A percentile compares a stretch with the other conserved stretches of the same genome.
phyloP scores from a whole-genome alignment of 805 yeast species.

The Cyberlindnera meyerae region DNA sequence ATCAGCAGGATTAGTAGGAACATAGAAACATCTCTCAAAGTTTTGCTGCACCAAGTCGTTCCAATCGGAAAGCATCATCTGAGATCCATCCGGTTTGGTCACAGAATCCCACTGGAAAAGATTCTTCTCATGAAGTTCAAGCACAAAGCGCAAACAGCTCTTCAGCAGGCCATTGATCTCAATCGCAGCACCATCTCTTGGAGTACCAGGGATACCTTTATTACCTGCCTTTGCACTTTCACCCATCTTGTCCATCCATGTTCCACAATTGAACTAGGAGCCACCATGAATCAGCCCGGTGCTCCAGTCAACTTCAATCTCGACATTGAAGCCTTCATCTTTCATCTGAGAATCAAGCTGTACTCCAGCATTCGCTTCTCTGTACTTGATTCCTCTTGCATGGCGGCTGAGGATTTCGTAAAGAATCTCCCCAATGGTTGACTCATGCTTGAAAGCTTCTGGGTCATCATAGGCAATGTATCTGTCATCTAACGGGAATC shows the following conservation, averaged over 20 bases:
- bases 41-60: slow-evolving; percentile 59
- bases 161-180: slow-evolving; percentile 88
- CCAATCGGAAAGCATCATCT: slow-evolving; percentile 64
- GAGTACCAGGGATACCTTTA: slow-evolving; percentile 95
- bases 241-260: slow-evolving; percentile 99
- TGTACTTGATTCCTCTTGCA: slow-evolving; percentile 78
- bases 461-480: slow-evolving; percentile 66
- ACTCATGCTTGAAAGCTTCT: slow-evolving; percentile 67
- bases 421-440: slow-evolving; percentile 69
- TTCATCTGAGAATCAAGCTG: slow-evolving; percentile 86
- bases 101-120: slow-evolving; percentile 57
- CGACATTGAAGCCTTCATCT: slow-evolving; percentile 86
- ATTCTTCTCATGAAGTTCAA: slow-evolving; percentile 48
- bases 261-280: slow-evolving; percentile 89
- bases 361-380: slow-evolving; percentile 95
- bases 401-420: slow-evolving; percentile 84
- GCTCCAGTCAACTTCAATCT: slow-evolving; percentile 76
- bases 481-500: slow-evolving; percentile 87
- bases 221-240: slow-evolving; percentile 79
- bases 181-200: slow-evolving; percentile 94
- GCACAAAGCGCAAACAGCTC: slow-evolving; percentile 77
- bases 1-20: slow-evolving; percentile 61
- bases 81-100: slow-evolving; percentile 50
- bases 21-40: slow-evolving; percentile 74
- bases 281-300: slow-evolving; percentile 91